phyloP scores from a whole-genome alignment of 2,329 filamentous ascomycete genomes.

The Blumeria graminis region DNA sequence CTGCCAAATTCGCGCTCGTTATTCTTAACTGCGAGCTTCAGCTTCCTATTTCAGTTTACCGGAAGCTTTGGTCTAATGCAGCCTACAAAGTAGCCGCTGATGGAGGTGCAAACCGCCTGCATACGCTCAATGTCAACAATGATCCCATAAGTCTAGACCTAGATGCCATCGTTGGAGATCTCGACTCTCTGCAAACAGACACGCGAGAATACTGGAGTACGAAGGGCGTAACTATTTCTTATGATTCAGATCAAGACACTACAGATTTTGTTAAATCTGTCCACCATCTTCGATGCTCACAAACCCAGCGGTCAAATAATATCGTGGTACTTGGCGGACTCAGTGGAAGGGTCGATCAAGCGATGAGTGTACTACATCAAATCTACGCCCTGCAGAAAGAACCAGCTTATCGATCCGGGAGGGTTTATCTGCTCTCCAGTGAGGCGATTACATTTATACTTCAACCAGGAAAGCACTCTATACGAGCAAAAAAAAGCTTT shows the following conservation, averaged over 20 bases:
- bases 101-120: conserved; percentile 64
- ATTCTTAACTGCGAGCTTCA: conserved; percentile 37
- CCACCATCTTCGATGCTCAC: conserved; percentile 24
- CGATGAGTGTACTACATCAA: conserved; percentile 69
- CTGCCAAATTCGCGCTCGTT: conserved; percentile 23
- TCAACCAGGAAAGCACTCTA: conserved; percentile 35
- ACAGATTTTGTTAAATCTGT: conserved; percentile 83
- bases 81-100: conserved; percentile 58
- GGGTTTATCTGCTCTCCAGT: conserved; percentile 58
- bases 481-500: conserved; percentile 14
- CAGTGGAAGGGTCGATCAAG: conserved; percentile 80
- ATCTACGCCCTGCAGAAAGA: conserved; percentile 39
- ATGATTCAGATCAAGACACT: conserved; percentile 58
- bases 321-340: conserved; percentile 69
- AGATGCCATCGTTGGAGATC: conserved; percentile 61
- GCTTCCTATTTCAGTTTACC: conserved; percentile 16
- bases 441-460: conserved; percentile 62
- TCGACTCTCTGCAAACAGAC: conserved; percentile 53
- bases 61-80: conserved; percentile 18
- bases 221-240: conserved; percentile 33
- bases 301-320: conserved; percentile 20
- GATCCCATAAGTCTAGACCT: conserved; percentile 23
- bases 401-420: conserved; percentile 24
- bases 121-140: conserved; percentile 18
- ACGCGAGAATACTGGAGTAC: conserved; percentile 26